Conservation (phyloP, 1,284 basidiomycete species). For the Marasmius tenuissimus region DNA sequence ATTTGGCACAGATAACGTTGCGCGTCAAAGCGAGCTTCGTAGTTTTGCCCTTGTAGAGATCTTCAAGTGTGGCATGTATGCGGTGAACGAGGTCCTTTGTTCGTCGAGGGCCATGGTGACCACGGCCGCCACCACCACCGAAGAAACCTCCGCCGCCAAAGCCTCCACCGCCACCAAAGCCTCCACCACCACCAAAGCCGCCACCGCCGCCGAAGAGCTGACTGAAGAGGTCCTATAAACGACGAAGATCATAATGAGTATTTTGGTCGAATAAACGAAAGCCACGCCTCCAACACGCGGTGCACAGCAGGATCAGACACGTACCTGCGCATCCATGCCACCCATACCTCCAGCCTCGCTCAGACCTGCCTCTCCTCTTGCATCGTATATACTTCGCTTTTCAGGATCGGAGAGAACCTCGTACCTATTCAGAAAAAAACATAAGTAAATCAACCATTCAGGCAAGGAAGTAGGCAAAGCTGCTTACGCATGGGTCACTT, state of each 20-base stretch:
- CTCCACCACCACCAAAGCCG: too few relatives aligned
- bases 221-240: conserved; percentile 87
- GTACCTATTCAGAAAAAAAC: conserved; percentile 55
- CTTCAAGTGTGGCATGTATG: conserved; percentile 94
- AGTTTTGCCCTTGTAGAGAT: conserved; percentile 98
- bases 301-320: conserved; percentile 30
- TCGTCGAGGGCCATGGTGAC: conserved; percentile 85
- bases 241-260: conserved; percentile 1
- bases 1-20: conserved; percentile 92
- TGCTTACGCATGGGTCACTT: conserved; percentile 92
- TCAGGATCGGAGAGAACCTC: conserved; percentile 91
- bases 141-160: conserved; percentile 51
- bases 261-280: neutral
- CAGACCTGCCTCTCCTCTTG: conserved; percentile 91
- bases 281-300: neutral
- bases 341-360: conserved; percentile 87
- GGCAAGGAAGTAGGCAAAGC: conserved; percentile 5
- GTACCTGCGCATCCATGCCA: conserved; percentile 92
- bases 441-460: conserved; percentile 4
- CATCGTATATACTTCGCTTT: conserved; percentile 87
- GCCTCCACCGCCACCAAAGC: conserved; percentile 38
- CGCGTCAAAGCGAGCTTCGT: conserved; percentile 97
- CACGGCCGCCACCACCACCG: conserved; percentile 52
- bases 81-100: conserved; percentile 99
- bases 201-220: conserved; percentile 90